These are phyloP conservation scores for Physaria fendleri DNA, from an alignment of 345 rosid species.

Conservation along the genomic window DNA sequence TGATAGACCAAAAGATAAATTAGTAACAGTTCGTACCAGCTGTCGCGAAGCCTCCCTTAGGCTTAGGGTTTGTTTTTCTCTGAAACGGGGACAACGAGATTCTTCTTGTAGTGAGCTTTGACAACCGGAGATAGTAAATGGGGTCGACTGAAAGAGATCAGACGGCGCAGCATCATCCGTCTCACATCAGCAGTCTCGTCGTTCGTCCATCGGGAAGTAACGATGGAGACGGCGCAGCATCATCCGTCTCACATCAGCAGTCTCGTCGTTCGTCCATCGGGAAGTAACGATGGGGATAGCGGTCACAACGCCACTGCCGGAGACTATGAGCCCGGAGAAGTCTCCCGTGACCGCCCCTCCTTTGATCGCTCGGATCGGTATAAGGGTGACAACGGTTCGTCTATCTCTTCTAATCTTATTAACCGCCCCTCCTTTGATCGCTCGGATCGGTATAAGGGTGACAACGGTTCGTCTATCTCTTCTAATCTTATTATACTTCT, in stretches of 20 bases:
- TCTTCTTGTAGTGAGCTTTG: constrained; percentile 7
- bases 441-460: constrained; percentile 52
- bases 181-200: constrained; percentile 76
- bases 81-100: constrained; percentile 28
- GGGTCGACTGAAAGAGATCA: constrained; percentile 67
- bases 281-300: constrained; percentile 38
- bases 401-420: too few species aligned
- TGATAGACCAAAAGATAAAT: neutral
- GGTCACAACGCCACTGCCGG: constrained; percentile 36
- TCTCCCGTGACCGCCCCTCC: constrained; percentile 50
- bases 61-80: neutral
- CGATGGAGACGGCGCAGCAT: constrained; percentile 39
- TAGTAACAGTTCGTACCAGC: constrained; percentile 9
- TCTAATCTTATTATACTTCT: neutral
- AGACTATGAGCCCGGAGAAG: constrained; percentile 67
- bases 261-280: constrained; percentile 71
- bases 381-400: constrained; percentile 60
- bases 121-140: constrained; percentile 41
- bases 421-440: constrained; percentile 50
- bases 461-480: constrained; percentile 49
- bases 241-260: constrained; percentile 78
- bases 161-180: constrained; percentile 56
- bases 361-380: constrained; percentile 55
- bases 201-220: constrained; percentile 61
- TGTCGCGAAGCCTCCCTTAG: constrained; percentile 15